phyloP scores from a whole-genome alignment of 495 filamentous ascomycete species.

The Podospora sp. region DNA sequence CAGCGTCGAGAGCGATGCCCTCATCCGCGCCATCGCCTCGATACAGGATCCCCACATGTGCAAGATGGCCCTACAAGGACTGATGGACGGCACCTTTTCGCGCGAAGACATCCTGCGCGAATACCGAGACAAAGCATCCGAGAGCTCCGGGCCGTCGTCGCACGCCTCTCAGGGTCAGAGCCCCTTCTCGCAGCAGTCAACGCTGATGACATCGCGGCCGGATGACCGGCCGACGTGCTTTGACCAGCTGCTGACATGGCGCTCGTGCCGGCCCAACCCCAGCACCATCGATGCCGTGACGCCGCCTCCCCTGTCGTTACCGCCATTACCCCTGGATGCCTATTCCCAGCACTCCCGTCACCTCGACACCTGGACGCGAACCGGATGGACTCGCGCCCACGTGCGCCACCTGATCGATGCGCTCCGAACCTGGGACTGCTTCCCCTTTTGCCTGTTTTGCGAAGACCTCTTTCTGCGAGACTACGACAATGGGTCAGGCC shows the following conservation, averaged over 20 bases:
- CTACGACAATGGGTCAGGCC: background rate
- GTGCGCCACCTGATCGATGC: constrained; percentile 13
- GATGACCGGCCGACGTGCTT: constrained; percentile 1
- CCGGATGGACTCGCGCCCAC: constrained; percentile 14
- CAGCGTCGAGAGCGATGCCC: constrained; percentile 1
- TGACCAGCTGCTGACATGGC: constrained; percentile 7
- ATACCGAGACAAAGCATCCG: background rate
- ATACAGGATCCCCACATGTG: constrained; percentile 12
- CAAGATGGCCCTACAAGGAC: constrained; percentile 5
- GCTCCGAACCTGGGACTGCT: constrained; percentile 16
- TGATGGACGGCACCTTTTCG: constrained; percentile 13
- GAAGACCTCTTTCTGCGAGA: constrained; percentile 15
- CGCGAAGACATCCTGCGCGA: constrained; percentile 4
- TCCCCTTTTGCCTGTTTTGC: constrained; percentile 17
- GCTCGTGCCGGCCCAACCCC: constrained; percentile 2
- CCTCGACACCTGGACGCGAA: constrained; percentile 9
- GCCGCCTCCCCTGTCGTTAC: background rate
- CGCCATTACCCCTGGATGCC: constrained; percentile 6
- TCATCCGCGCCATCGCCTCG: constrained; percentile 8
- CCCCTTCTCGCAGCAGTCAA: background rate
- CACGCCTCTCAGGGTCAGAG: background rate
- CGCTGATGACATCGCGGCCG: background rate
- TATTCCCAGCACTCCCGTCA: constrained; percentile 1
- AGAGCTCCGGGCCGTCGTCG: background rate
- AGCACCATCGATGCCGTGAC: background rate